phyloP scores from a whole-genome alignment of 2,329 filamentous ascomycete species.

The Fusarium brachygibbosum region DNA sequence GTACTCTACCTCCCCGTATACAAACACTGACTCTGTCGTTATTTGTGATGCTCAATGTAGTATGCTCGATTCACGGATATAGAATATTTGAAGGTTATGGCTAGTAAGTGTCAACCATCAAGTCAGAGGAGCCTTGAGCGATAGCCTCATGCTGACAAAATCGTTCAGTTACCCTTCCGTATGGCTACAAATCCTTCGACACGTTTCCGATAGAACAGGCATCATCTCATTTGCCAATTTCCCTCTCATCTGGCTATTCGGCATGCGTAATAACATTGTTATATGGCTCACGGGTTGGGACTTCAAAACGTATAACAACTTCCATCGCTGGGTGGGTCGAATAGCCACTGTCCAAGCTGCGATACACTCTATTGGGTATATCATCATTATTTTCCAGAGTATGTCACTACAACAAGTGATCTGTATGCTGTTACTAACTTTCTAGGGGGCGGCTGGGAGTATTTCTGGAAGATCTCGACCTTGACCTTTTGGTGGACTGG shows the following conservation, averaged over 20 bases:
- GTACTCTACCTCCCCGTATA: slow-evolving; percentile 9
- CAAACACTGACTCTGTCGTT: slow-evolving; percentile 2
- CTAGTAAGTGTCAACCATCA: slow-evolving; percentile 18
- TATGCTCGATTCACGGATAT: slow-evolving; percentile 16
- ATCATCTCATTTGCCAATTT: slow-evolving; percentile 74
- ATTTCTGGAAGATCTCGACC: slow-evolving; percentile 52
- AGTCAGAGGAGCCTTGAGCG: fast-evolving
- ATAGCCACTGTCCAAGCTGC: slow-evolving; percentile 72
- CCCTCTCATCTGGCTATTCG: slow-evolving; percentile 75
- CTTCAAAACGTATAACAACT: slow-evolving; percentile 75
- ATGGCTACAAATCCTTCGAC: slow-evolving; percentile 62
- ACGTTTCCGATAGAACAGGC: slow-evolving; percentile 73
- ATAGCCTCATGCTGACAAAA: not conserved
- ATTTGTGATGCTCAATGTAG: not conserved
- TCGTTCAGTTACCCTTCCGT: slow-evolving; percentile 52
- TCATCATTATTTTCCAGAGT: slow-evolving; percentile 52
- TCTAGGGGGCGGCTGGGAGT: slow-evolving; percentile 56
- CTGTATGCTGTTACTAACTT: not conserved
- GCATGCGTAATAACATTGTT: slow-evolving; percentile 74
- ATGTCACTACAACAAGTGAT: not conserved
- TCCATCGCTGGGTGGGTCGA: slow-evolving; percentile 76
- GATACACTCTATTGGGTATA: slow-evolving; percentile 73
- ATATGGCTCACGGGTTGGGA: slow-evolving; percentile 78
- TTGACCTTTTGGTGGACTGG: slow-evolving; percentile 65
- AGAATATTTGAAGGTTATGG: slow-evolving; percentile 23